phyloP scores from a whole-genome alignment of 495 filamentous ascomycete species.

The Tuber borchii region DNA sequence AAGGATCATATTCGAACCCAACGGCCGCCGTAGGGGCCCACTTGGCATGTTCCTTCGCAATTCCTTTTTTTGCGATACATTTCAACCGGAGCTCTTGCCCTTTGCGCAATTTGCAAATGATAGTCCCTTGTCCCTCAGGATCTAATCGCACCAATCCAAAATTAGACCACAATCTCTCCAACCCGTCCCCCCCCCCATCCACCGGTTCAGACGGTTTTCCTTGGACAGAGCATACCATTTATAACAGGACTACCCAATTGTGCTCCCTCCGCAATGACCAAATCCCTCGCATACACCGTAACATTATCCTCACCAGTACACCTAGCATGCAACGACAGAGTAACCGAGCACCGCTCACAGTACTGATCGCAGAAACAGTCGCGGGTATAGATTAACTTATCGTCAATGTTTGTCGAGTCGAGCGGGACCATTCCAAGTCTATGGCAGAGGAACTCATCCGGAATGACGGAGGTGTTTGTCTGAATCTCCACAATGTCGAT shows the following conservation, averaged over 20 bases:
- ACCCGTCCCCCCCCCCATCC: constrained; percentile 7
- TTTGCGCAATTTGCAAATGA: constrained; percentile 82
- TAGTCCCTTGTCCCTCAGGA: constrained; percentile 64
- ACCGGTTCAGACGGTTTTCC: neutral
- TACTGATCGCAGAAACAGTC: constrained; percentile 94
- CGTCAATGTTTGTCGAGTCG: constrained; percentile 72
- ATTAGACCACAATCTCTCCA: constrained; percentile 4
- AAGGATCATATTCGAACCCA: constrained; percentile 95
- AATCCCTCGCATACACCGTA: constrained; percentile 81
- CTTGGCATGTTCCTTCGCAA: constrained; percentile 97
- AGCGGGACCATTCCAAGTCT: constrained; percentile 88
- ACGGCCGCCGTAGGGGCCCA: constrained; percentile 89
- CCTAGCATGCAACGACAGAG: constrained; percentile 69
- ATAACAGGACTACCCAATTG: constrained; percentile 80
- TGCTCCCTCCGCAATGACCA: constrained; percentile 56
- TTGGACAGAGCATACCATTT: constrained; percentile 34
- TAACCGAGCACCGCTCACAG: constrained; percentile 84
- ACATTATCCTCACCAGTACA: constrained; percentile 77
- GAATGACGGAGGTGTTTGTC: constrained; percentile 84
- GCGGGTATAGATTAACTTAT: constrained; percentile 75
- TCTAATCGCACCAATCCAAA: constrained; percentile 48
- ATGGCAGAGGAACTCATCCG: constrained; percentile 93
- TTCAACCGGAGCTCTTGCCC: constrained; percentile 81
- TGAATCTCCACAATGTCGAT: constrained; percentile 93
- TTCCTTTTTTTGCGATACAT: constrained; percentile 95